phyloP scores from a whole-genome alignment of 768 basidiomycete genomes.

The Mrakia frigida region DNA sequence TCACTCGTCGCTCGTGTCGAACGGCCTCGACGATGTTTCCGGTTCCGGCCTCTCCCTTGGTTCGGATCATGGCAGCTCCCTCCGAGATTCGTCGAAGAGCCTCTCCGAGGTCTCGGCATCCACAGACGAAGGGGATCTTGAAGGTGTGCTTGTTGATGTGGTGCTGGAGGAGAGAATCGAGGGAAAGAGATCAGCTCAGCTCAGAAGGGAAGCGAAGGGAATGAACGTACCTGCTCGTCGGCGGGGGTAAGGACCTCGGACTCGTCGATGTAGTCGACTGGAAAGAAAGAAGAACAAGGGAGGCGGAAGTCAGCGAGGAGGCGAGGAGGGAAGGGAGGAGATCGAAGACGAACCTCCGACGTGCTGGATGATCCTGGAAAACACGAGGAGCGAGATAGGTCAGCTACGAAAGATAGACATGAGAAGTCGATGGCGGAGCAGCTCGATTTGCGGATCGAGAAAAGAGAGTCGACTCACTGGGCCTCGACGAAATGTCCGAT shows the following conservation, averaged over 20 bases:
- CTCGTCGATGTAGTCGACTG: constrained; percentile 74
- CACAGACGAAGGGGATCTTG: constrained; percentile 94
- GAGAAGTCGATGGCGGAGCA: not conserved
- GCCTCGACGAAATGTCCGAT: constrained; percentile 98
- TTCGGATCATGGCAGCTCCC: constrained; percentile 88
- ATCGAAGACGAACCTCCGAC: not conserved
- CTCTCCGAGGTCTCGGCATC: constrained; percentile 79
- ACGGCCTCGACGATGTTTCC: constrained; percentile 61
- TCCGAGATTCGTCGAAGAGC: constrained; percentile 93
- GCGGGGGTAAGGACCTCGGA: constrained; percentile 81
- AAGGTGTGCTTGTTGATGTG: constrained; percentile 95
- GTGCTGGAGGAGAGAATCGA: constrained; percentile 50
- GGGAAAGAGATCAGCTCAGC: not conserved
- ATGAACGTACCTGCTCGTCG: constrained; percentile 55
- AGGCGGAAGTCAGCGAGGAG: not conserved
- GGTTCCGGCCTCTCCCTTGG: constrained; percentile 63
- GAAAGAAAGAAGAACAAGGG: not conserved
- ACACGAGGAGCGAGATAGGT: not conserved
- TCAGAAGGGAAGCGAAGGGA: too few species aligned
- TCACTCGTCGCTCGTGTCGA: constrained; percentile 78
- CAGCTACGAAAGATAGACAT: not conserved
- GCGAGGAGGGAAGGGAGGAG: not conserved
- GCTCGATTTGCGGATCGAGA: not conserved
- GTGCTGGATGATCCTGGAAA: not conserved
- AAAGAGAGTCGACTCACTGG: constrained; percentile 53